phyloP scores from a whole-genome alignment of 805 yeast species.

The Sugiyamaella qingdaonensis region DNA sequence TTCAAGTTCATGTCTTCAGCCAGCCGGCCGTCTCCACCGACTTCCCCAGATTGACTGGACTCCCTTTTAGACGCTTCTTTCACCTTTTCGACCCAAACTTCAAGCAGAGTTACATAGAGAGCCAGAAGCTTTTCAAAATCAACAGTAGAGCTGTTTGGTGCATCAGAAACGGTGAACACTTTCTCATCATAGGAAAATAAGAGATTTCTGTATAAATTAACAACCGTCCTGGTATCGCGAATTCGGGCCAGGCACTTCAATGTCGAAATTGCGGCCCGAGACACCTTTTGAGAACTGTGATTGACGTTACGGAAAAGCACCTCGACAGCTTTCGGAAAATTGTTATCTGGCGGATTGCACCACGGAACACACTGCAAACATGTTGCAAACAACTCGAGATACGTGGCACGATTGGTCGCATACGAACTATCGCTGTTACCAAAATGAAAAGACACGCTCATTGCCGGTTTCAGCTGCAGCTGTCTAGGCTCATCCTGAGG shows the following conservation, averaged over 20 bases:
- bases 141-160: constrained; percentile 55
- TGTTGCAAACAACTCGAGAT: constrained; percentile 61
- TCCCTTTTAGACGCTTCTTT: constrained; percentile 19
- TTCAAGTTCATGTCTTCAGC: constrained; percentile 34
- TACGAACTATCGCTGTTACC: constrained; percentile 32
- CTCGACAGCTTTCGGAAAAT: constrained; percentile 52
- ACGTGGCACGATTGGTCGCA: constrained; percentile 33
- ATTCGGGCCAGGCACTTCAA: constrained; percentile 62
- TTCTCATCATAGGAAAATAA: constrained; percentile 74
- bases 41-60: constrained; percentile 26
- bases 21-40: constrained; percentile 24
- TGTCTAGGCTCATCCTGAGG: constrained; percentile 28
- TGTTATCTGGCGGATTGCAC: constrained; percentile 49
- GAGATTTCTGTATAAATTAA: constrained; percentile 70
- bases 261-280: constrained; percentile 59
- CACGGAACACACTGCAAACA: constrained; percentile 73
- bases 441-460: constrained; percentile 37
- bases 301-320: constrained; percentile 71
- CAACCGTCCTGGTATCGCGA: constrained; percentile 63
- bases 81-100: constrained; percentile 60
- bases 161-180: constrained; percentile 43
- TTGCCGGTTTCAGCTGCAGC: constrained; percentile 32
- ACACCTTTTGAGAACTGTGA: constrained; percentile 59
- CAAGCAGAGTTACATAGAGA: constrained; percentile 72
- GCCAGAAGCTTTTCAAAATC: constrained; percentile 56